A percentile compares a stretch with the other conserved stretches of the same genome.
These are phyloP conservation scores for Pythium insidiosum DNA, from an alignment of 352 stramenopile species.

Conservation along the genomic window DNA sequence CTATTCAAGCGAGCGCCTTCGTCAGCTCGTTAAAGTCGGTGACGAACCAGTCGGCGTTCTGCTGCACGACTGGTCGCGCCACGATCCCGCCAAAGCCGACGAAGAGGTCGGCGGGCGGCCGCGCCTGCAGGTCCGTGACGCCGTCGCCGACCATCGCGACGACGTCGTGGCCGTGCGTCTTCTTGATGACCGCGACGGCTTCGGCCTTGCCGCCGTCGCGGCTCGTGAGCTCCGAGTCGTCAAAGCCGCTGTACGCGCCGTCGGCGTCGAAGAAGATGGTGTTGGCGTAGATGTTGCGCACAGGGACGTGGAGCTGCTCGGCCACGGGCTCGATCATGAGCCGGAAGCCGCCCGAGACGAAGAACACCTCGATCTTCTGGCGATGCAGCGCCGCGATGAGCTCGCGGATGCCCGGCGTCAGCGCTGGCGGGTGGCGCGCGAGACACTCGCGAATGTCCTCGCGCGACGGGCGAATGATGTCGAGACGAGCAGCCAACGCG, in stretches of 20 bases:
- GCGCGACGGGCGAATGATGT: slow-evolving; percentile 93
- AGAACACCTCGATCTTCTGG: slow-evolving; percentile 91
- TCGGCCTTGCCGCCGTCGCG: slow-evolving; percentile 73
- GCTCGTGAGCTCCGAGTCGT: slow-evolving; percentile 92
- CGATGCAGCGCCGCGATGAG: slow-evolving; percentile 88
- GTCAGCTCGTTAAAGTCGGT: slow-evolving; percentile 92
- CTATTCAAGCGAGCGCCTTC: too few relatives aligned
- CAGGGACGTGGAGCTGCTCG: slow-evolving; percentile 68
- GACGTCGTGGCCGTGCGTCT: slow-evolving; percentile 86
- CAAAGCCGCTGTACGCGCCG: slow-evolving; percentile 91
- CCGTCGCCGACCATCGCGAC: slow-evolving; percentile 99
- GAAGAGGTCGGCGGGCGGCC: slow-evolving; percentile 94
- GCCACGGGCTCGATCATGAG: slow-evolving; percentile 98
- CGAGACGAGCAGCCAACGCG: slow-evolving; percentile 90
- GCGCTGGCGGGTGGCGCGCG: slow-evolving; percentile 80
- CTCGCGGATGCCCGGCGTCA: slow-evolving; percentile 86
- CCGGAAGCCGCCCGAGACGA: slow-evolving; percentile 98
- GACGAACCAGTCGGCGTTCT: slow-evolving; percentile 96
- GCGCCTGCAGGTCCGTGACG: slow-evolving; percentile 96
- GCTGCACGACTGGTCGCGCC: slow-evolving; percentile 88
- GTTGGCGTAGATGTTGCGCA: slow-evolving; percentile 97
- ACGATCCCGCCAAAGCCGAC: slow-evolving; percentile 97
- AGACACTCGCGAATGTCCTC: slow-evolving; percentile 88
- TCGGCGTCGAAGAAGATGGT: slow-evolving; percentile 92
- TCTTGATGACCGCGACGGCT: slow-evolving; percentile 88